Base-by-base conservation (phyloP, 352 stramenopile species). In the Globisporangium mamillatum region DNA sequence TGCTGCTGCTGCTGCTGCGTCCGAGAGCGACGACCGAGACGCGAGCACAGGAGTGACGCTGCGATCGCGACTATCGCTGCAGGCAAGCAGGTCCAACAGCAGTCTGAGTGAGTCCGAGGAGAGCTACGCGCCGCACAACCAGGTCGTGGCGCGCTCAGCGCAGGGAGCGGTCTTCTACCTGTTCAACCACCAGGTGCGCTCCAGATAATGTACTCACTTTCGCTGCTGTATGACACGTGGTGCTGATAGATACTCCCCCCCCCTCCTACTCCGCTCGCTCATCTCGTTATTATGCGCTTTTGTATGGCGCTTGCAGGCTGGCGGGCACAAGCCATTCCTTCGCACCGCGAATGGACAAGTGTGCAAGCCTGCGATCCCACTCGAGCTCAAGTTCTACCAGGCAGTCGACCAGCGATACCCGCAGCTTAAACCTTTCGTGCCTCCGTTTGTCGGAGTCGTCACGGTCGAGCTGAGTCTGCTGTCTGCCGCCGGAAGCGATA, bases 331-430 rank as follows among this genome's bases (percentile, higher is more conserved):
- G 54, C 78, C 86, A 0, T 88, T 92, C 53, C 64, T 94, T 29
- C 80, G 82, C 57, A 91, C 75, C 56, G 78, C 78, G 2, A 54
- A 71, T 1, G 86, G 82, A n/a, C 80, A 90, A 10, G 84, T 94
- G 32, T 94, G 84, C 77, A 94, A 94, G 41, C 84, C 86, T 1
- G 84, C 80, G 18, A 89, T 94, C 34, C 76, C 80, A 9, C 70
- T 91, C 3, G 86, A 94, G 70, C 72, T 94, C 27, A 68, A 88
- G 52, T 94, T 94, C 64, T 94, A 94, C 75, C 69, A 90, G 53
- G 72, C 80, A 24, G 70, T 93, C 5, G 81, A 75, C 10, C 63
- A 69, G 20, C 69, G 58, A 46, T 86, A 81, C 60, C 74, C 82
- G 48, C 84, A 92, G 67, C 76, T 94, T 20, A 82, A 79, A 56